Evolutionary conservation across 306 rosid genomes (phyloP), one percentile per base, ranked within the genome.

Genomic region (Crotalaria pallida): DNA sequence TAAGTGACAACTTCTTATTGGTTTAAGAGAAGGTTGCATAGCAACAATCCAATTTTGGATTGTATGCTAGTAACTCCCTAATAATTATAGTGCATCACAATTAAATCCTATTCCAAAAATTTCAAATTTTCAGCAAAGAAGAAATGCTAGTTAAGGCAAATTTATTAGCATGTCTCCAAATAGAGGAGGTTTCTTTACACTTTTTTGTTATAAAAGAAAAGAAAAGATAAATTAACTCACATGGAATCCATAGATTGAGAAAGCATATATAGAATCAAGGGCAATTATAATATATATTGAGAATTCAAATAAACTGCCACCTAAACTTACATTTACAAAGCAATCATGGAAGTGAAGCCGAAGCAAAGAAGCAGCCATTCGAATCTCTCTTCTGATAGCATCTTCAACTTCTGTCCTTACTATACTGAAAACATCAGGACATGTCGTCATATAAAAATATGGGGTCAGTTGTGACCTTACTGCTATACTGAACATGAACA

Each of bases 331-430:
- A 18, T 84, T 86, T 29, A 90, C 95, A 73, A 88, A 90, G 86
- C 96, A 90, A 77, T 90, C 95, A 49, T 90, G 96, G 71, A 88
- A 85, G 58, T 88, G 94, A 62, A 88, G 87, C 5, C 94, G 87
- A 63, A 85, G 75, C 76, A 88, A 74, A 1, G 97, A 90, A 62
- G 90, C 95, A 7, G 86, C 96, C 85, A 88, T 88, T 59, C 97
- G 64, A 80, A 50, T 84, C 66, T 90, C 95, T 7, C 9, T 53
- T 71, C 60, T 73, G 31, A 90, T 8, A 16, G 95, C 96, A 11
- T 57, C 81, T 21, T 1, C 40, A 34, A 88, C 84, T 72, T 77
- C 90, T 56, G 8, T 73, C 22, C 90, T 77, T 16, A 90, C 87
- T 27, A 88, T 76, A 61, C 38, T 26, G 11, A 58, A 50, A 59